Base-by-base conservation (phyloP, 495 filamentous ascomycete species). In the Aspergillus conjunctus region DNA sequence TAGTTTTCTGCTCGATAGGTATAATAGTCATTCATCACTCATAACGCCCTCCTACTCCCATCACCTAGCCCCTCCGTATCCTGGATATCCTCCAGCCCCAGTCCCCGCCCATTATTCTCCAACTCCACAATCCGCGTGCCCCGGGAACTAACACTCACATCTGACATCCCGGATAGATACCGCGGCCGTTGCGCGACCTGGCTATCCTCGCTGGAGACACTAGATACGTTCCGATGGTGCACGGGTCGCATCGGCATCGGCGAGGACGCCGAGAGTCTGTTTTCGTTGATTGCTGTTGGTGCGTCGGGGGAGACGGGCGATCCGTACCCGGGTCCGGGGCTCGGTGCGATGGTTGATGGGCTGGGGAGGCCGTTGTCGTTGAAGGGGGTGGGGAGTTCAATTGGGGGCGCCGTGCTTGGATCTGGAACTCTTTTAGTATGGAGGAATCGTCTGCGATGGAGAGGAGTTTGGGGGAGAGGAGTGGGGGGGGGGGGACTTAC, bases 81-180 rank as follows among this genome's bases (percentile, higher is more conserved):
- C 2, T 44, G 51, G 1, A 60, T 60, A 50, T 60, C 58, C 51
- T 60, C 58, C 22, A 60, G 43, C 18, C 58, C 51, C 33, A 54
- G 15, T 14, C 51, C 51, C 12, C 51, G 48, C 34, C 39, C 20
- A 20, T 26, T 21, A 9, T 34, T 30, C 15, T 17, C 33, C 43
- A 43, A 43, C 46, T 30, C 41, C 39, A 14, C 50, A 26, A 26
- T 5, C 41, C 54, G 31, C 30, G 50, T 59, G 15, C 64, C 63
- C n/a, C 53, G 51, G 1, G 63, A 66, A 11, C 63, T 66, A 37
- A 65, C 48, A 49, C 51, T 66, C 11, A 44, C 33, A 33, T 66
- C 60, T 2, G 60, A 63, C 12, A 66, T 21, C 14, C 58, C 60
- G n/a, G 64, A 63, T 12, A 60, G 51, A 10, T 57, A 48, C 22